Evolutionary conservation across 192 early-diverging fungal species (phyloP).

Genomic region (Cetraspora pellucida): DNA sequence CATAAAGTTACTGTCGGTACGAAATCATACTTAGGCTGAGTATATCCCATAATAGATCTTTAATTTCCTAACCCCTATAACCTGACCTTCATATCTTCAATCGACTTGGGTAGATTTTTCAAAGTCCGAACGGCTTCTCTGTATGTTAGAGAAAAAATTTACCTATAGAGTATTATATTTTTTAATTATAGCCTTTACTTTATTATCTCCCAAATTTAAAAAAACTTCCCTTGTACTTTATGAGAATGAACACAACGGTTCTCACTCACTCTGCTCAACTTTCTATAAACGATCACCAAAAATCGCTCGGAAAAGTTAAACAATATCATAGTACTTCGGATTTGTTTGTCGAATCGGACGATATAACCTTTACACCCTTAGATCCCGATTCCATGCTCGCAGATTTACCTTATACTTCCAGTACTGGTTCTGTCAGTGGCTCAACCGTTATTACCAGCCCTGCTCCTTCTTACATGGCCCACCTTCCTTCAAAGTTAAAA

Average conservation of each 20-base stretch:
- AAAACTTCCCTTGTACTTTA: no score
- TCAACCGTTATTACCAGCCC: slow-evolving; percentile 41
- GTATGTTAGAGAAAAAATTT: no score
- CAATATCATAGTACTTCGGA: slow-evolving; percentile 9
- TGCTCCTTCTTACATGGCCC: slow-evolving; percentile 42
- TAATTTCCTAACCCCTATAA: no score
- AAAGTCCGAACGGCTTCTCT: no score
- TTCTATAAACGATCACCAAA: neutral
- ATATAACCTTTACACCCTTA: slow-evolving; percentile 7
- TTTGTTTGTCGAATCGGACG: neutral
- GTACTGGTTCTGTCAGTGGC: neutral
- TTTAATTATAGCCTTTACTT: no score
- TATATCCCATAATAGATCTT: no score
- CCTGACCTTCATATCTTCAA: no score
- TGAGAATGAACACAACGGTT: slow-evolving; percentile 11
- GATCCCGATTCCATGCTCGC: slow-evolving; percentile 28
- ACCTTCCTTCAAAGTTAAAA: slow-evolving; percentile 49
- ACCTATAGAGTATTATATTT: no score
- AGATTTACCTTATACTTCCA: slow-evolving; percentile 4
- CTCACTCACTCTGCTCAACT: neutral
- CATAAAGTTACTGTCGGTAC: no score
- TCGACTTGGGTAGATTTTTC: no score
- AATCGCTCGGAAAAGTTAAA: slow-evolving; percentile 3
- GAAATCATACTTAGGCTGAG: no score
- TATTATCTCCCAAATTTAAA: no score